phyloP scores from a whole-genome alignment of 768 basidiomycete genomes.

The Suillus occidentalis region DNA sequence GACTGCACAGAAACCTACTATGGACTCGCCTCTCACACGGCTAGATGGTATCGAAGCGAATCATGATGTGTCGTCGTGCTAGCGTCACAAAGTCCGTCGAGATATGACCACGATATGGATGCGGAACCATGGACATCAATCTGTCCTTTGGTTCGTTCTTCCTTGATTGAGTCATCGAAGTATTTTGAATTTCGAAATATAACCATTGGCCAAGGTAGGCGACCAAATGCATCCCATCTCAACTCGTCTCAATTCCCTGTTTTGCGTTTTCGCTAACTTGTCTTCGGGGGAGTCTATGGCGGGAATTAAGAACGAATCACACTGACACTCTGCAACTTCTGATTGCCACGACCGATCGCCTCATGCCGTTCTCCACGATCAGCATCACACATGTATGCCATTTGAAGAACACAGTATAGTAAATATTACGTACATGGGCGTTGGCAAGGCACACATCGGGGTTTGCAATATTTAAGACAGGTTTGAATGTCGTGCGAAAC shows the following conservation, averaged over 20 bases:
- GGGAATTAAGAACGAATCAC: background rate
- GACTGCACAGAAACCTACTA: no score
- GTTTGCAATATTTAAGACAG: no score
- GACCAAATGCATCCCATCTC: background rate
- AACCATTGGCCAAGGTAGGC: background rate
- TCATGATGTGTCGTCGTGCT: background rate
- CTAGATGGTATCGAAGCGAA: no score
- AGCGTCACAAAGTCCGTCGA: conserved; percentile 43
- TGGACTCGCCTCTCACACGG: no score
- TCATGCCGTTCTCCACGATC: background rate
- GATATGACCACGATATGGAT: conserved; percentile 24
- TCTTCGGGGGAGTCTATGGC: background rate
- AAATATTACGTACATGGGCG: background rate
- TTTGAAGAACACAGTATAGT: background rate
- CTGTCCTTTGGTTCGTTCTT: background rate
- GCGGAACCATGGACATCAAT: background rate
- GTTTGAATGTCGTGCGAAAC: no score
- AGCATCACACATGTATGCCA: background rate
- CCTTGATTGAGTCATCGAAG: background rate
- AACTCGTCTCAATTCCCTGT: background rate
- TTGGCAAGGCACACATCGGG: background rate
- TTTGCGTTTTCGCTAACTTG: background rate
- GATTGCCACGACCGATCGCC: background rate
- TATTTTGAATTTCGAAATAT: background rate
- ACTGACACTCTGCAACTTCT: background rate